Evolutionary conservation across 345 rosid genomes (phyloP).

Genomic region (Durio zibethinus): DNA sequence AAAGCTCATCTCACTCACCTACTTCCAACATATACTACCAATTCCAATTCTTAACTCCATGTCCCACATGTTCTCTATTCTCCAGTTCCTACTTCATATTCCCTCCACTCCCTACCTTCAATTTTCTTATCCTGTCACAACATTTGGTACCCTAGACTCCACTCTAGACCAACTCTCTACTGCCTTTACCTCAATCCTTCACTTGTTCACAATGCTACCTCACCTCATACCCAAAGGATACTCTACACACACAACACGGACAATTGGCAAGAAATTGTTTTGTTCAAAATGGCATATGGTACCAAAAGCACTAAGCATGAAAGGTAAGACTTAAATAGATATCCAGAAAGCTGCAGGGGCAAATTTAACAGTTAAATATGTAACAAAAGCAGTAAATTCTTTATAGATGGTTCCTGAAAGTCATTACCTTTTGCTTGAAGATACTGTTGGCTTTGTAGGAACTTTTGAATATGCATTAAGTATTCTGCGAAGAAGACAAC

Average conservation of each 20-base stretch:
- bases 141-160: neutral
- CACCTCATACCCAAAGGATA: neutral
- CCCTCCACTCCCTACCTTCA: neutral
- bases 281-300: neutral
- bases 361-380: neutral
- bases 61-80: neutral
- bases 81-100: neutral
- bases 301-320: neutral
- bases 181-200: neutral
- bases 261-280: neutral
- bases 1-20: neutral
- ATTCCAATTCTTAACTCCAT: neutral
- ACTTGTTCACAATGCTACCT: neutral
- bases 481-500: slow-evolving; percentile 37
- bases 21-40: neutral
- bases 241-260: neutral
- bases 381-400: neutral
- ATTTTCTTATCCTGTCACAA: neutral
- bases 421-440: slow-evolving; percentile 49
- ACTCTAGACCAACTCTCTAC: neutral
- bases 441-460: slow-evolving; percentile 48
- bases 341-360: neutral
- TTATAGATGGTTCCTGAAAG: neutral
- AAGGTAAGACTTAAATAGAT: neutral
- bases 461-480: slow-evolving; percentile 57